These are phyloP conservation scores for Penicillium mononematosum DNA, from an alignment of 495 filamentous ascomycete species.

Conservation along the genomic window DNA sequence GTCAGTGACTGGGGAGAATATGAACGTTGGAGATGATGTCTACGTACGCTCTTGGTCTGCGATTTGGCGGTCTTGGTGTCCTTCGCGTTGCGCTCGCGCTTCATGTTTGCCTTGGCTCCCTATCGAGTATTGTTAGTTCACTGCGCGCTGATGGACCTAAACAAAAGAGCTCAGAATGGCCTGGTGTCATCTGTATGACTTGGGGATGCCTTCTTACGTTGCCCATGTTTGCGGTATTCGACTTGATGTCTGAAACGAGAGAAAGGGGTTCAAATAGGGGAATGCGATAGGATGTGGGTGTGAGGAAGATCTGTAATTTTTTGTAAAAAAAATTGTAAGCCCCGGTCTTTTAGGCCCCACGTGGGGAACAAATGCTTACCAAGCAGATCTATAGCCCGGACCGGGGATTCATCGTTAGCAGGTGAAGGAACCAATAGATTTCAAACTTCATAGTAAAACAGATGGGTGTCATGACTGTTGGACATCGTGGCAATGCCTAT, in stretches of 20 bases:
- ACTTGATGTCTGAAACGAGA: constrained; percentile 1
- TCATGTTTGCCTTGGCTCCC: constrained; percentile 31
- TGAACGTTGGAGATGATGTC: background rate
- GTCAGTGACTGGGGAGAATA: background rate
- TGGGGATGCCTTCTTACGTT: constrained; percentile 17
- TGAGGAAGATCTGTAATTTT: constrained; percentile 10
- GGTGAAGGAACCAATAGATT: no score
- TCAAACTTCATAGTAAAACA: background rate
- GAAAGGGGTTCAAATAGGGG: background rate
- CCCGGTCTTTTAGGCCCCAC: constrained; percentile 9
- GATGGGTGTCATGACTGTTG: no score
- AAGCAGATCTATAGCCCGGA: background rate
- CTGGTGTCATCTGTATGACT: background rate
- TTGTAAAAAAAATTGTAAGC: constrained; percentile 10
- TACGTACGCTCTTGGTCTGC: constrained; percentile 28
- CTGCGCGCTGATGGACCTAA: background rate
- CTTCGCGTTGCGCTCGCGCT: constrained; percentile 31
- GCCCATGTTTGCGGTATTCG: constrained; percentile 21
- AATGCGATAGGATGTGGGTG: background rate
- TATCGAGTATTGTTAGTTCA: constrained; percentile 21
- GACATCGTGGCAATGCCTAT: background rate
- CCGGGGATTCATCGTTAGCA: no score
- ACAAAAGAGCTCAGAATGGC: background rate
- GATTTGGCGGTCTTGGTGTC: constrained; percentile 25
- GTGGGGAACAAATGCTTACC: constrained; percentile 7